A percentile compares a stretch with the other conserved stretches of the same genome.
These are phyloP conservation scores for Calonectria hongkongensis DNA, from an alignment of 2,329 filamentous ascomycete species.

Conservation along the genomic window DNA sequence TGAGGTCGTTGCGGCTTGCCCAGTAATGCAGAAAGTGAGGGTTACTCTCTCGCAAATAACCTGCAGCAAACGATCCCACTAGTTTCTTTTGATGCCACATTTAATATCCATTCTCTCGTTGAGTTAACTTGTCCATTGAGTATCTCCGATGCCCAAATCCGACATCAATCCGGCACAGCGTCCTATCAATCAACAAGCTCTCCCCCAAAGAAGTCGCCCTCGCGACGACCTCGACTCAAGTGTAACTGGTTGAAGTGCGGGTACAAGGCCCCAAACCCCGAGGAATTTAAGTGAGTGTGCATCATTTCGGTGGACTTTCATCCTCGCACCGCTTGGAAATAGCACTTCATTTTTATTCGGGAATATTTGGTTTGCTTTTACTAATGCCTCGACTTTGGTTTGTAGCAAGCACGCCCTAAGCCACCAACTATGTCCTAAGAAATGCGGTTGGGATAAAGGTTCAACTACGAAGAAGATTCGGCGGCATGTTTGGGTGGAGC, in stretches of 20 bases:
- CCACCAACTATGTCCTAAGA: neutral
- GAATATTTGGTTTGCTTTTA: no score
- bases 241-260: neutral
- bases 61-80: neutral
- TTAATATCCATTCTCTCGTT: neutral
- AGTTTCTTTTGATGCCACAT: neutral
- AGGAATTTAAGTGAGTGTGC: neutral
- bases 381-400: neutral
- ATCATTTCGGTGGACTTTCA: neutral
- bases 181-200: neutral
- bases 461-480: neutral
- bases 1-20: conserved; percentile 2
- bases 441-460: neutral
- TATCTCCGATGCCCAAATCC: neutral
- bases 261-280: neutral
- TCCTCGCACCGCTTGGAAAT: no score
- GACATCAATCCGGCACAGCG: neutral
- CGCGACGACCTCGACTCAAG: neutral
- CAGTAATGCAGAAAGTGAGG: neutral
- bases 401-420: neutral
- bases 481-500: neutral
- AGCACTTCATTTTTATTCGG: neutral
- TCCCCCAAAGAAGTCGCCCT: neutral
- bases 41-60: neutral
- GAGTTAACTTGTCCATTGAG: neutral